Conservation (phyloP, 371 early-diverging fungal species). For the Gilbertella persicaria region DNA sequence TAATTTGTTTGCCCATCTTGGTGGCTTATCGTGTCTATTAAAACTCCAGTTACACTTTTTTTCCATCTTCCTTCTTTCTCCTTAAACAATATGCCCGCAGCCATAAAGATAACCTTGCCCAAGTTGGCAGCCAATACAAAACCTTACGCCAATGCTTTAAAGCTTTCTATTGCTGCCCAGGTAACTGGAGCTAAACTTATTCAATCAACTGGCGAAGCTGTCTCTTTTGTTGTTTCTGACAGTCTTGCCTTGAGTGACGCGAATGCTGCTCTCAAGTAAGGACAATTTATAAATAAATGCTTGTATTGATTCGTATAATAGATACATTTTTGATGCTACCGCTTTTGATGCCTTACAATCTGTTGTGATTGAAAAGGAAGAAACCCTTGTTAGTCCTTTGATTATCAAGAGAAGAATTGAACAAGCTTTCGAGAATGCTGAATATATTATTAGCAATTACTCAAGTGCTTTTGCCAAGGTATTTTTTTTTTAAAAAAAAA, state of each 20-base stretch:
- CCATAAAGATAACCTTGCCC: slow-evolving; percentile 32
- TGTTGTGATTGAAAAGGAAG: slow-evolving; percentile 43
- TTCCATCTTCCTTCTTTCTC: slow-evolving; percentile 10
- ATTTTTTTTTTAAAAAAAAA: background rate
- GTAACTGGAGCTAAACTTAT: slow-evolving; percentile 33
- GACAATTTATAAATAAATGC: background rate
- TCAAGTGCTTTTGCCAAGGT: slow-evolving; percentile 36
- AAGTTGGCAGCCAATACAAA: slow-evolving; percentile 41
- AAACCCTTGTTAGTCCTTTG: slow-evolving; percentile 26
- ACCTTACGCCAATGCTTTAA: slow-evolving; percentile 40
- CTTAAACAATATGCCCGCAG: slow-evolving; percentile 20
- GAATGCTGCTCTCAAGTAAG: slow-evolving; percentile 47
- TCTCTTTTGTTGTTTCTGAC: slow-evolving; percentile 22
- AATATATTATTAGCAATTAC: slow-evolving; percentile 20
- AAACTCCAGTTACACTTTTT: background rate
- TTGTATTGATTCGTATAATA: background rate
- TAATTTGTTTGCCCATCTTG: too few species aligned
- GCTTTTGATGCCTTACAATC: slow-evolving; percentile 32
- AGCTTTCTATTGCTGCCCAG: slow-evolving; percentile 35
- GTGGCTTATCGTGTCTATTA: slow-evolving; percentile 7
- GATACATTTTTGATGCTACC: slow-evolving; percentile 34
- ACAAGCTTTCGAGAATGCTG: slow-evolving; percentile 34
- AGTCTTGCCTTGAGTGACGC: slow-evolving; percentile 34
- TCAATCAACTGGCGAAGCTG: slow-evolving; percentile 29
- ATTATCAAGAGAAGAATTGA: slow-evolving; percentile 38